Percentiles rank a stretch among this genome's conserved stretches.
phyloP scores from a whole-genome alignment of 805 yeast genomes.

The Wickerhamiella occidentalis region DNA sequence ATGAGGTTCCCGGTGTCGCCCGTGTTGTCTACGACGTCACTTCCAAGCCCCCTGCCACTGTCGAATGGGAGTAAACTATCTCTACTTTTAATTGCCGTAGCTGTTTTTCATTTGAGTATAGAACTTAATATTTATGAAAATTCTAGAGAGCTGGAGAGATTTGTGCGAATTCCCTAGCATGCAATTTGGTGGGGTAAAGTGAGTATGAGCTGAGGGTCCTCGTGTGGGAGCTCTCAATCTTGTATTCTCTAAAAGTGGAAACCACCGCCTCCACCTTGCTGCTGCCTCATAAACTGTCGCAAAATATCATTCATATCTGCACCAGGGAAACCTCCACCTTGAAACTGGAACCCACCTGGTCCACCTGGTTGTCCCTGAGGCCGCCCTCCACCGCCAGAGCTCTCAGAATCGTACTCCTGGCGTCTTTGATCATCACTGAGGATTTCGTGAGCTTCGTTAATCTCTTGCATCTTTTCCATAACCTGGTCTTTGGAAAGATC shows the following conservation, averaged over 20 bases:
- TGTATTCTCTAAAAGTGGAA: neutral
- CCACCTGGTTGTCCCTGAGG: slow-evolving; percentile 13
- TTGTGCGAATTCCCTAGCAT: neutral
- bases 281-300: slow-evolving; percentile 7
- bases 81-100: neutral
- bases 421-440: slow-evolving; percentile 54
- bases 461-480: slow-evolving; percentile 77
- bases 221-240: too few relatives aligned
- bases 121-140: neutral
- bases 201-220: too few relatives aligned
- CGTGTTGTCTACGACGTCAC: slow-evolving; percentile 98
- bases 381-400: slow-evolving; percentile 11
- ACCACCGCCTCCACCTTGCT: slow-evolving; percentile 6
- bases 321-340: slow-evolving; percentile 7
- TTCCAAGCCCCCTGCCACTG: slow-evolving; percentile 99
- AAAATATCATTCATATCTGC: neutral
- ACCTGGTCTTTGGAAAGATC: slow-evolving; percentile 55
- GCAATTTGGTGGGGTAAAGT: neutral
- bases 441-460: slow-evolving; percentile 86
- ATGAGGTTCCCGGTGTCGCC: slow-evolving; percentile 98
- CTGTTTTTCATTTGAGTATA: neutral
- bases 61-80: slow-evolving; percentile 80
- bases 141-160: neutral
- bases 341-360: slow-evolving; percentile 8
- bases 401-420: slow-evolving; percentile 44